These are phyloP conservation scores for Phanerodontia chrysosporium DNA, from an alignment of 768 basidiomycete species.

Conservation along the genomic window DNA sequence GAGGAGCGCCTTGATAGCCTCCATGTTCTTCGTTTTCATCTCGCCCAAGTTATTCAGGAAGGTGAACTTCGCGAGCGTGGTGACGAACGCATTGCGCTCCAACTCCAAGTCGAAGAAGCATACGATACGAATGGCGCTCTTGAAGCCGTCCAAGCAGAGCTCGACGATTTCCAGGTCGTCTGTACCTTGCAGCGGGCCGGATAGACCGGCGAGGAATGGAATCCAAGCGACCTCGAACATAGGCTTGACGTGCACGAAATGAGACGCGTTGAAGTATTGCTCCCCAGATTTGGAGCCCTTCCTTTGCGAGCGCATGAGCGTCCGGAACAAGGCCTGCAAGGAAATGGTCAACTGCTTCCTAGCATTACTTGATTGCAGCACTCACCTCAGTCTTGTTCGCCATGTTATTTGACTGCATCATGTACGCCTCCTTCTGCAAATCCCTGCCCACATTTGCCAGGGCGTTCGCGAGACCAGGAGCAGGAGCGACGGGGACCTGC, in stretches of 20 bases:
- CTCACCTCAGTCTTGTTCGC: constrained; percentile 90
- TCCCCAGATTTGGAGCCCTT: constrained; percentile 73
- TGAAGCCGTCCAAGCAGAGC: constrained; percentile 92
- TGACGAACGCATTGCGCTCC: constrained; percentile 97
- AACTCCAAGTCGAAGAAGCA: constrained; percentile 97
- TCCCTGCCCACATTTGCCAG: constrained; percentile 90
- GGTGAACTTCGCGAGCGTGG: constrained; percentile 93
- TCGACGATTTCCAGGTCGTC: constrained; percentile 92
- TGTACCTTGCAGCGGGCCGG: constrained; percentile 90
- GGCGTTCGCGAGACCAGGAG: constrained; percentile 75
- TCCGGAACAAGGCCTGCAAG: constrained; percentile 79
- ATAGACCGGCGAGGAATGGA: constrained; percentile 92
- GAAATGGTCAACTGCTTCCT: background rate
- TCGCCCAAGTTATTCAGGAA: constrained; percentile 97
- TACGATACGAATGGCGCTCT: constrained; percentile 92
- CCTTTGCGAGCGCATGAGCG: constrained; percentile 89
- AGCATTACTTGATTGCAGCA: background rate
- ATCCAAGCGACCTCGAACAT: constrained; percentile 99
- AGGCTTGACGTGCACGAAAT: constrained; percentile 92
- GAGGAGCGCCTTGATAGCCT: constrained; percentile 92
- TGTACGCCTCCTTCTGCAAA: constrained; percentile 92
- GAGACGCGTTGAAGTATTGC: constrained; percentile 94
- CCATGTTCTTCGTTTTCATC: constrained; percentile 99
- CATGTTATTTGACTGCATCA: constrained; percentile 94
- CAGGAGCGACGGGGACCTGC: constrained; percentile 36